phyloP scores from a whole-genome alignment of 2,329 filamentous ascomycete genomes.

The Colletotrichum sojae region DNA sequence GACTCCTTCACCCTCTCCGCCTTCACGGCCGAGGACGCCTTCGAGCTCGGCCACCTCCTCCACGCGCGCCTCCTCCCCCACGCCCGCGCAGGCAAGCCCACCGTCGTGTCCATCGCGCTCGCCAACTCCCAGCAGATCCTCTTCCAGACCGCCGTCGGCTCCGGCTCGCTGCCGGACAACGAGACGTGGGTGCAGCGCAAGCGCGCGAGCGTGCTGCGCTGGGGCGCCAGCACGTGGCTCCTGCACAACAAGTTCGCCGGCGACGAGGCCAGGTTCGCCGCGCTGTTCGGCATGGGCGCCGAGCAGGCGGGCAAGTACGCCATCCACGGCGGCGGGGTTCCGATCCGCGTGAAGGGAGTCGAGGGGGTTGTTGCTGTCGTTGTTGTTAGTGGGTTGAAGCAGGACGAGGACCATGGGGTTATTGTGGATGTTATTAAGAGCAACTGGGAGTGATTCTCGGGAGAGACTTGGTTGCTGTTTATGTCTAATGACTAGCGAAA shows the following conservation, averaged over 20 bases:
- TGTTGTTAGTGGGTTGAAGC: constrained; percentile 82
- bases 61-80: constrained; percentile 73
- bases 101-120: constrained; percentile 76
- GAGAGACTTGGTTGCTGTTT: too few relatives aligned
- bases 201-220: constrained; percentile 79
- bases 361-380: constrained; percentile 83
- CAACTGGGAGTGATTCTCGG: constrained; percentile 52
- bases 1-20: constrained; percentile 61
- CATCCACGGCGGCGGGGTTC: constrained; percentile 83
- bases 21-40: constrained; percentile 77
- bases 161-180: constrained; percentile 79
- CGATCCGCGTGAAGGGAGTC: constrained; percentile 79
- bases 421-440: constrained; percentile 78
- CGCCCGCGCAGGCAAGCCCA: constrained; percentile 55
- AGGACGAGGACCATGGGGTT: constrained; percentile 83
- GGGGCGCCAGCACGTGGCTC: constrained; percentile 78
- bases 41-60: constrained; percentile 75
- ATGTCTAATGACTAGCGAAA: too few relatives aligned
- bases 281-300: constrained; percentile 74
- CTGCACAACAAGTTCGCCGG: constrained; percentile 77
- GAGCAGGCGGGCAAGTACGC: constrained; percentile 75
- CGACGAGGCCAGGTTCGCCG: constrained; percentile 75
- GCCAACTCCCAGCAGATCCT: constrained; percentile 71
- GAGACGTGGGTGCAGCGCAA: constrained; percentile 80
- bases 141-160: constrained; percentile 78